Conservation (phyloP, 2,329 filamentous ascomycete species). For the Cercospora sesami region DNA sequence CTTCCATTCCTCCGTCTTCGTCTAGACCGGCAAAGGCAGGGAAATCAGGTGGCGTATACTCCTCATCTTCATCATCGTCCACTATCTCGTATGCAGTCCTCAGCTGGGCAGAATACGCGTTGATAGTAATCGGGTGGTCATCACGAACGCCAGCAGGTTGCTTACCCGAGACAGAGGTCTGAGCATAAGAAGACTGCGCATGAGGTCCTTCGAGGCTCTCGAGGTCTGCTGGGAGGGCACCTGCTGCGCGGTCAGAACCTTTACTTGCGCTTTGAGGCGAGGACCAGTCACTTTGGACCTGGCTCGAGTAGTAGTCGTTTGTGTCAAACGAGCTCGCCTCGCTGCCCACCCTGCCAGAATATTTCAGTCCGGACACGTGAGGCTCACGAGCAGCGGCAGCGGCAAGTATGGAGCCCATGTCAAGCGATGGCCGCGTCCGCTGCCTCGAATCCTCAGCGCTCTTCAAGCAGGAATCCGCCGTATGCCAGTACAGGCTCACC, state of each 20-base stretch:
- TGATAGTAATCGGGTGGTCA: constrained; percentile 16
- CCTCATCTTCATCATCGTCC: constrained; percentile 36
- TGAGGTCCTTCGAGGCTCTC: constrained; percentile 25
- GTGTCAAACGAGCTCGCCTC: constrained; percentile 76
- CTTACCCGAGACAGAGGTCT: constrained; percentile 20
- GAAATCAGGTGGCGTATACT: constrained; percentile 38
- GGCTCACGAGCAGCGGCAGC: constrained; percentile 72
- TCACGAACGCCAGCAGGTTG: constrained; percentile 22
- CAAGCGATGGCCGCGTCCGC: constrained; percentile 43
- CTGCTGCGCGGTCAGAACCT: constrained; percentile 49
- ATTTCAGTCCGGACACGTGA: constrained; percentile 59
- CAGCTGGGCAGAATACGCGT: constrained; percentile 14
- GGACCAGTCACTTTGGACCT: constrained; percentile 71
- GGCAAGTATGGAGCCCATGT: constrained; percentile 46
- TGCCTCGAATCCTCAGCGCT: constrained; percentile 29
- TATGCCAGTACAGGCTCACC: constrained; percentile 22
- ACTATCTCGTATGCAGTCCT: constrained; percentile 24
- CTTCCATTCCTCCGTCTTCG: constrained; percentile 23
- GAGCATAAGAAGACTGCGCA: constrained; percentile 21
- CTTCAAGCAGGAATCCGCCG: constrained; percentile 28
- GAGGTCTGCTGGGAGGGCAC: constrained; percentile 35
- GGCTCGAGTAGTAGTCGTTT: constrained; percentile 94
- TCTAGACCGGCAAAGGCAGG: constrained; percentile 30
- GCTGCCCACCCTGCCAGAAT: constrained; percentile 59
- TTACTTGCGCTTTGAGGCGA: constrained; percentile 48